Evolutionary conservation across 768 basidiomycete species (phyloP).

Genomic region (Cantharellus cinnabarinus): DNA sequence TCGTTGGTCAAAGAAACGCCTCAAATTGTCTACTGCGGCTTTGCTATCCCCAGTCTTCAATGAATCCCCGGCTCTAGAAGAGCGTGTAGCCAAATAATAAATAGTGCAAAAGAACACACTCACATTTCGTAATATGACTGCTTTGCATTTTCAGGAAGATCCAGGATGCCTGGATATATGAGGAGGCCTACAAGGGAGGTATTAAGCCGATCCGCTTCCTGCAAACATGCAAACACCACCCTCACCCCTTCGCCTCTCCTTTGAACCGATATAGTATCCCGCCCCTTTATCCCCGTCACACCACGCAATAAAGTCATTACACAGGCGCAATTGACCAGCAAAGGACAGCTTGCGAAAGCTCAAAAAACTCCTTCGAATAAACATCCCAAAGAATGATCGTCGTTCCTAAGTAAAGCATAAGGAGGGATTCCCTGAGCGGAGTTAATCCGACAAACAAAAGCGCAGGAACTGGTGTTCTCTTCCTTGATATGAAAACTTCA

Average conservation of each 20-base stretch:
- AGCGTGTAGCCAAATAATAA: background rate
- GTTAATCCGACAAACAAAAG: background rate
- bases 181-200: constrained; percentile 20
- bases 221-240: constrained; percentile 6
- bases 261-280: constrained; percentile 29
- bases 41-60: constrained; percentile 48
- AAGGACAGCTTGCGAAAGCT: constrained; percentile 62
- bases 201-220: background rate
- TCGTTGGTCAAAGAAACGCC: constrained; percentile 68
- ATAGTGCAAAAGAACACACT: constrained; percentile 32
- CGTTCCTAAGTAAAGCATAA: constrained; percentile 27
- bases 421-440: background rate
- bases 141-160: constrained; percentile 21
- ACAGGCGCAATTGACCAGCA: constrained; percentile 43
- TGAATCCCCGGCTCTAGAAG: constrained; percentile 46
- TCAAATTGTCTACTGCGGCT: constrained; percentile 45
- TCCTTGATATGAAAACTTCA: background rate
- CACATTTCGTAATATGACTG: constrained; percentile 44
- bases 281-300: constrained; percentile 25
- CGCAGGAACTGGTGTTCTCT: background rate
- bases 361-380: constrained; percentile 55
- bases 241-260: constrained; percentile 13
- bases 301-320: constrained; percentile 49
- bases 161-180: constrained; percentile 34
- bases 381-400: constrained; percentile 64